These are phyloP conservation scores for Naematelia aurantialba DNA, from an alignment of 768 basidiomycete genomes.

Conservation along the genomic window DNA sequence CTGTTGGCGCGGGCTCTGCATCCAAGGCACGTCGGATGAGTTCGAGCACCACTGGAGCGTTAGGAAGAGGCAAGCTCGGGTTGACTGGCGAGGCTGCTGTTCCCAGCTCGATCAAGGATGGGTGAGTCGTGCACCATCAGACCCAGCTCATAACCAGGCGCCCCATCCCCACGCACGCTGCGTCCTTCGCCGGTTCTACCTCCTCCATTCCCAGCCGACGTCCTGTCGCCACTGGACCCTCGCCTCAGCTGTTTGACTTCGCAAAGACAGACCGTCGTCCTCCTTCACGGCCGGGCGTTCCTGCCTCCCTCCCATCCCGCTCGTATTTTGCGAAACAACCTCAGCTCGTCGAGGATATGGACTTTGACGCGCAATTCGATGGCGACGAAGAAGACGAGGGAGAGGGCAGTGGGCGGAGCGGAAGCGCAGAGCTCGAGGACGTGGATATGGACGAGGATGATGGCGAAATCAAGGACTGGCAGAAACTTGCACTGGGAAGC, in stretches of 20 bases:
- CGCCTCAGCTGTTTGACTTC: constrained; percentile 44
- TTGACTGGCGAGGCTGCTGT: constrained; percentile 23
- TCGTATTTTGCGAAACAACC: constrained; percentile 6
- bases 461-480: constrained; percentile 34
- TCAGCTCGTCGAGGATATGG: constrained; percentile 38
- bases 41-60: constrained; percentile 37
- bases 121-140: not conserved
- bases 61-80: constrained; percentile 40
- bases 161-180: constrained; percentile 11
- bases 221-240: constrained; percentile 20
- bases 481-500: constrained; percentile 44
- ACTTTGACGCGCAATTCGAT: constrained; percentile 29
- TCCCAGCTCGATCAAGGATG: constrained; percentile 9
- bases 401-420: constrained; percentile 32
- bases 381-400: constrained; percentile 42
- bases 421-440: constrained; percentile 32
- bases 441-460: constrained; percentile 43
- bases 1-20: constrained; percentile 9
- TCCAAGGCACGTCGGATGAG: constrained; percentile 41
- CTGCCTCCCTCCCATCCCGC: constrained; percentile 32
- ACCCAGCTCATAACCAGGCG: constrained; percentile 14
- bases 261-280: constrained; percentile 43
- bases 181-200: constrained; percentile 23
- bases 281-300: constrained; percentile 15
- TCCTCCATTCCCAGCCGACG: constrained; percentile 29